Conservation (phyloP, 495 filamentous ascomycete species). For the Aspergillus sclerotioniger region DNA sequence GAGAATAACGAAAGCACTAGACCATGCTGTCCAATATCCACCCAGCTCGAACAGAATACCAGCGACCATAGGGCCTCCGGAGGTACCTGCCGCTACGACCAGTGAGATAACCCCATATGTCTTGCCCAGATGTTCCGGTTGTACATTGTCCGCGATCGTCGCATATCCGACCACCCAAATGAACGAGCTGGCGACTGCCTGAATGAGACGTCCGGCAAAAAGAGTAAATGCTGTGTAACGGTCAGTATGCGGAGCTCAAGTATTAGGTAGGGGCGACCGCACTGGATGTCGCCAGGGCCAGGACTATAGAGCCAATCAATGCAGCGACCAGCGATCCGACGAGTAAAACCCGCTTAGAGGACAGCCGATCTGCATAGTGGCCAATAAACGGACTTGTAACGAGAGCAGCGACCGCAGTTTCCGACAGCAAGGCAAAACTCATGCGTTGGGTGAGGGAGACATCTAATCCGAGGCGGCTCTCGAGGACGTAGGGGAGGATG, state of each 20-base stretch:
- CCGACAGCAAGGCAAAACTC: constrained; percentile 23
- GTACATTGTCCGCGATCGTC: constrained; percentile 22
- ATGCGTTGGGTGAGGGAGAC: constrained; percentile 21
- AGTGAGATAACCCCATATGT: constrained; percentile 18
- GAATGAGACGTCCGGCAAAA: constrained; percentile 25
- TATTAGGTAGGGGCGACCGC: background rate
- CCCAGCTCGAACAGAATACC: constrained; percentile 24
- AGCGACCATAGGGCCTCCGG: constrained; percentile 22
- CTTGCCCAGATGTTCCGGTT: constrained; percentile 22
- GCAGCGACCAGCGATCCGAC: constrained; percentile 16
- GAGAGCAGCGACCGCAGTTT: constrained; percentile 22
- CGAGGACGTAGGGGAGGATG: constrained; percentile 27
- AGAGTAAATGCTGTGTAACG: constrained; percentile 12
- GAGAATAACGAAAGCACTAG: constrained; percentile 21
- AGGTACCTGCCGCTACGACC: constrained; percentile 22
- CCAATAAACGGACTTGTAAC: constrained; percentile 24
- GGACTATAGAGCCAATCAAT: constrained; percentile 14
- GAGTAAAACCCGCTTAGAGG: constrained; percentile 14
- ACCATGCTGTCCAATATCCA: constrained; percentile 32
- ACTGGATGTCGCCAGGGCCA: constrained; percentile 18
- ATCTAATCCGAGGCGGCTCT: constrained; percentile 25
- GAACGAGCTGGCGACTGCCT: constrained; percentile 18
- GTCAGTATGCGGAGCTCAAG: background rate
- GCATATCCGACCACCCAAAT: constrained; percentile 27
- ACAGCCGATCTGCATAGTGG: constrained; percentile 20